A percentile compares a stretch with the other conserved stretches of the same genome.
These are phyloP conservation scores for Choanephora cucurbitarum DNA, from an alignment of 371 early-diverging fungal species.

Conservation along the genomic window DNA sequence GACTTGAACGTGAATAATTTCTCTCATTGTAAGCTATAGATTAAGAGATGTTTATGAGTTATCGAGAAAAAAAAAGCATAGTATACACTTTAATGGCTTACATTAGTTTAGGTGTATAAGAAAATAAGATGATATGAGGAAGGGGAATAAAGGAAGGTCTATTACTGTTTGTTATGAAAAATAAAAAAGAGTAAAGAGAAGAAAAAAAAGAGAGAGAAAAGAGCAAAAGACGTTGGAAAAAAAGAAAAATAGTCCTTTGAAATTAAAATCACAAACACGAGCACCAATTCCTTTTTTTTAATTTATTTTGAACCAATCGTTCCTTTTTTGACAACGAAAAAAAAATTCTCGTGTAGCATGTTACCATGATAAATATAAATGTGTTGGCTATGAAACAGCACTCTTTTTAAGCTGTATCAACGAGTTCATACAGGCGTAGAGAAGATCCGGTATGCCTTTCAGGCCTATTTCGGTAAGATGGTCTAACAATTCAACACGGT, in stretches of 20 bases:
- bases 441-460: constrained; percentile 45
- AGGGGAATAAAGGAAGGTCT: constrained; percentile 15
- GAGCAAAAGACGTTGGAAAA: too few relatives aligned
- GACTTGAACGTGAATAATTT: constrained; percentile 99
- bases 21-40: constrained; percentile 75
- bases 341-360: constrained; percentile 11
- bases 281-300: constrained; percentile 22
- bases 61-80: too few relatives aligned
- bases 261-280: constrained; percentile 15
- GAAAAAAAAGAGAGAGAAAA: constrained; percentile 5
- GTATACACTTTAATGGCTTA: too few relatives aligned
- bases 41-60: constrained; percentile 7
- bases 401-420: constrained; percentile 24
- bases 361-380: constrained; percentile 3
- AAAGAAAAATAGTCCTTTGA: constrained; percentile 1
- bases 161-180: background rate
- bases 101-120: constrained; percentile 4
- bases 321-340: background rate
- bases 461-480: constrained; percentile 47
- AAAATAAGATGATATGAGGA: constrained; percentile 1
- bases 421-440: constrained; percentile 50
- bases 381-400: background rate
- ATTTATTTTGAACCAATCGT: constrained; percentile 3
- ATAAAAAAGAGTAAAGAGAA: constrained; percentile 7
- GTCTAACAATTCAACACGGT: constrained; percentile 51